These are phyloP conservation scores for Russula abietina DNA, from an alignment of 768 basidiomycete genomes.

Conservation along the genomic window DNA sequence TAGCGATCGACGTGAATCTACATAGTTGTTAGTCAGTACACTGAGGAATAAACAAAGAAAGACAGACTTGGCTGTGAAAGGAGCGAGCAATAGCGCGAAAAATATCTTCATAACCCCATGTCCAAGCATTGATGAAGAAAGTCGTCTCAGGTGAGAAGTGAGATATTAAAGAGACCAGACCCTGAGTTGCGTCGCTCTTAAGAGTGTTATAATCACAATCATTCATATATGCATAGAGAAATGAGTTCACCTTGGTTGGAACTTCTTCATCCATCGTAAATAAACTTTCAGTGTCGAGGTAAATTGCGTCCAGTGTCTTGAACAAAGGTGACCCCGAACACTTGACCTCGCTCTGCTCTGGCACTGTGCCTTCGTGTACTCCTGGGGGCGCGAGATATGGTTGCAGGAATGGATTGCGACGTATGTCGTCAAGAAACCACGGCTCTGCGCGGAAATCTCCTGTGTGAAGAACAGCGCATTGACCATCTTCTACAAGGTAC, in stretches of 20 bases:
- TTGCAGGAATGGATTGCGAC: constrained; percentile 63
- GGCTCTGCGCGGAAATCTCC: constrained; percentile 91
- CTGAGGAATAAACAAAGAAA: neutral
- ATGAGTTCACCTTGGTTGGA: constrained; percentile 1
- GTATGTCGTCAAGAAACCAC: constrained; percentile 64
- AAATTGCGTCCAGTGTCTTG: constrained; percentile 65
- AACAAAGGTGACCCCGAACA: neutral
- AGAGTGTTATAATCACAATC: neutral
- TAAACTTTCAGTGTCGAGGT: constrained; percentile 76
- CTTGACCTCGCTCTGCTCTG: neutral
- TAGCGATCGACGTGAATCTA: constrained; percentile 91
- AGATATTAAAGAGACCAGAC: constrained; percentile 63
- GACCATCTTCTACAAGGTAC: constrained; percentile 73
- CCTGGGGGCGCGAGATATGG: constrained; percentile 49
- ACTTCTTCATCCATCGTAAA: constrained; percentile 33
- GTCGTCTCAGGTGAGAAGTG: constrained; percentile 56
- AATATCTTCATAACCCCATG: constrained; percentile 93
- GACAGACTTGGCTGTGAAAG: constrained; percentile 56
- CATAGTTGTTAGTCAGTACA: neutral
- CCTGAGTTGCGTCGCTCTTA: constrained; percentile 60
- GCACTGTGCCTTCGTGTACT: neutral
- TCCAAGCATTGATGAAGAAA: constrained; percentile 93
- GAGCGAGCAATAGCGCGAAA: constrained; percentile 64
- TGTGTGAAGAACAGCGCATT: constrained; percentile 78
- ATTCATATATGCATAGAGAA: neutral